Conservation (phyloP, 164 flowering plant genomes). For the Amborella trichopoda region DNA sequence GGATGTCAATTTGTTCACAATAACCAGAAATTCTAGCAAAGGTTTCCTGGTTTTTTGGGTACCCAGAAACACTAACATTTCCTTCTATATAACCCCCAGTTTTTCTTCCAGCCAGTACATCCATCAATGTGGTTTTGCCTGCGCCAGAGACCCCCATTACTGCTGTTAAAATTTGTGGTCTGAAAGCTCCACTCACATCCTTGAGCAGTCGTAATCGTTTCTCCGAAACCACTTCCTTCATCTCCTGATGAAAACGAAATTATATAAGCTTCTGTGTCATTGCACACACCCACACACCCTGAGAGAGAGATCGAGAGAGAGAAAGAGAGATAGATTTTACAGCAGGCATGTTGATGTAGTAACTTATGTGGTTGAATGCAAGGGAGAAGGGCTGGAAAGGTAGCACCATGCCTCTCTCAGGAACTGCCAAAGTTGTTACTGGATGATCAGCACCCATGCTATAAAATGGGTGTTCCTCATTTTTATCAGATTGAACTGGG, state of each 20-base stretch:
- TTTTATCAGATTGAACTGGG: too few relatives aligned
- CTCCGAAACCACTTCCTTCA: not conserved
- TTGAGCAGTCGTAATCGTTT: not conserved
- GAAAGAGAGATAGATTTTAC: too few relatives aligned
- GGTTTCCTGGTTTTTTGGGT: conserved; percentile 1
- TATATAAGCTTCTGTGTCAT: too few relatives aligned
- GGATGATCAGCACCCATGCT: too few relatives aligned
- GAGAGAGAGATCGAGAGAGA: too few relatives aligned
- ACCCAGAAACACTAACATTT: not conserved
- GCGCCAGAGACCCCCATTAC: conserved; percentile 2
- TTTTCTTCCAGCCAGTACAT: conserved; percentile 3
- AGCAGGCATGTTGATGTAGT: conserved; percentile 42
- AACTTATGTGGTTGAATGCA: conserved; percentile 31
- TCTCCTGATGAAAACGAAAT: too few relatives aligned
- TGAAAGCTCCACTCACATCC: conserved; percentile 1
- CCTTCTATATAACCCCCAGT: conserved; percentile 1
- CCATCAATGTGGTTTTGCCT: not conserved
- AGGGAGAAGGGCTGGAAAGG: conserved; percentile 31
- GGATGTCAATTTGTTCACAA: conserved; percentile 1
- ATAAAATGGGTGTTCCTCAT: too few relatives aligned
- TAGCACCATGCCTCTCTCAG: not conserved
- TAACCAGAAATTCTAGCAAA: conserved; percentile 1
- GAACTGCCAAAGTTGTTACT: too few relatives aligned
- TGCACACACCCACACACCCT: too few relatives aligned
- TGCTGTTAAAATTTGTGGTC: not conserved